These are phyloP conservation scores for Iodosphaeria phyllophila DNA, from an alignment of 2,329 filamentous ascomycete species.

Conservation along the genomic window DNA sequence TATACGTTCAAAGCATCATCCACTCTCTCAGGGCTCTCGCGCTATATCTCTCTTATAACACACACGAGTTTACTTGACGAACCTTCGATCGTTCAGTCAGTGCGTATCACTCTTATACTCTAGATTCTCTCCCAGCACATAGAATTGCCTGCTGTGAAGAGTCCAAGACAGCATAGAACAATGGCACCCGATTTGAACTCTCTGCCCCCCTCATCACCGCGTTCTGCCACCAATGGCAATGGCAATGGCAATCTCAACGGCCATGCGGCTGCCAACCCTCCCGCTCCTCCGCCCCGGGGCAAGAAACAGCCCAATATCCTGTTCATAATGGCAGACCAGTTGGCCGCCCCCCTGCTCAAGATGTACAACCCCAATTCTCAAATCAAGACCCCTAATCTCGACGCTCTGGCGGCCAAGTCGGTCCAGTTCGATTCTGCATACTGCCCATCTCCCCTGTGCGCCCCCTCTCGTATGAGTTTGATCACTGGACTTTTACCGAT, in stretches of 20 bases:
- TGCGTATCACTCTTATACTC: conserved; percentile 2
- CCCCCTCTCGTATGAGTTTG: conserved; percentile 85
- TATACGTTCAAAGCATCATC: too few species aligned
- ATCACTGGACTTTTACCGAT: conserved; percentile 82
- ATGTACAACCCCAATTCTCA: conserved; percentile 79
- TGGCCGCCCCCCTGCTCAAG: conserved; percentile 76
- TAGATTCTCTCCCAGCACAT: conserved; percentile 1
- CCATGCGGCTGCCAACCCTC: not conserved
- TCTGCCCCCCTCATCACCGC: conserved; percentile 34
- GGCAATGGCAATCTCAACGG: conserved; percentile 2
- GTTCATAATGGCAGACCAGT: conserved; percentile 95
- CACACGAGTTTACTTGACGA: too few species aligned
- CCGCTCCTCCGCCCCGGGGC: conserved; percentile 2
- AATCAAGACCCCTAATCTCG: conserved; percentile 83
- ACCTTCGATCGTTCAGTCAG: too few species aligned
- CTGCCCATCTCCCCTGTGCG: conserved; percentile 84
- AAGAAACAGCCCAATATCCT: conserved; percentile 53
- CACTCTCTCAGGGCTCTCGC: too few species aligned
- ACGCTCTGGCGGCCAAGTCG: conserved; percentile 60
- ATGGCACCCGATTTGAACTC: conserved; percentile 66
- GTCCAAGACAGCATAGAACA: conserved; percentile 1
- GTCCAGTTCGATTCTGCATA: conserved; percentile 91
- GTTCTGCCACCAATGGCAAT: conserved; percentile 6
- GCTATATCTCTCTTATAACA: too few species aligned
- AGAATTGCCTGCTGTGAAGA: too few species aligned